Evolutionary conservation across 768 basidiomycete genomes (phyloP).

Genomic region (Tulasnella sp.): DNA sequence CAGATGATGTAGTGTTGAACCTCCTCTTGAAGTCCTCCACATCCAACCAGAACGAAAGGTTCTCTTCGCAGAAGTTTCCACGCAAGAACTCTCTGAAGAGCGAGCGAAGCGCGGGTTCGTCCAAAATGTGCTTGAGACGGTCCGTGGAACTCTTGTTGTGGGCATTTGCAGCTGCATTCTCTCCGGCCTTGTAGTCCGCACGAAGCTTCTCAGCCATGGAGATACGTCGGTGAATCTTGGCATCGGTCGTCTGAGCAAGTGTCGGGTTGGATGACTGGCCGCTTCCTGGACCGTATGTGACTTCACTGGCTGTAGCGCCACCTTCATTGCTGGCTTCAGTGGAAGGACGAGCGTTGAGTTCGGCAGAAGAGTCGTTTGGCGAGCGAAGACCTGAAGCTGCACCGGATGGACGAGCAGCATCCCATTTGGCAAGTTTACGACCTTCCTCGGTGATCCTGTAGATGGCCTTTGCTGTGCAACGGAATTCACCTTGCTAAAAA

Average conservation of each 20-base stretch:
- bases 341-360: conserved; percentile 7
- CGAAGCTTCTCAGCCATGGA: conserved; percentile 66
- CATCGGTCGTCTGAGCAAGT: conserved; percentile 39
- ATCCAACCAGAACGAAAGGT: conserved; percentile 93
- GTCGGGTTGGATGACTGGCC: conserved; percentile 37
- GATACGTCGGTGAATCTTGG: conserved; percentile 65
- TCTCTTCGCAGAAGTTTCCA: conserved; percentile 96
- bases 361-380: conserved; percentile 41
- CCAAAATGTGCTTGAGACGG: conserved; percentile 79
- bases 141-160: conserved; percentile 84
- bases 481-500: conserved; percentile 68
- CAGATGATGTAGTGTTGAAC: conserved; percentile 90
- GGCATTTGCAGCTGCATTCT: conserved; percentile 33
- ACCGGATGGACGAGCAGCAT: conserved; percentile 26
- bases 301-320: conserved; percentile 12
- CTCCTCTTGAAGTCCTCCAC: conserved; percentile 94
- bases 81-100: conserved; percentile 92
- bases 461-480: conserved; percentile 88
- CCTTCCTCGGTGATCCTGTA: conserved; percentile 94
- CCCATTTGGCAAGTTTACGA: conserved; percentile 74
- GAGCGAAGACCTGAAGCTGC: conserved; percentile 29
- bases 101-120: conserved; percentile 75
- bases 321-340: conserved; percentile 11
- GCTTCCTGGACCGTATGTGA: conserved; percentile 14
- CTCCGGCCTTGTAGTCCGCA: conserved; percentile 38